Evolutionary conservation across 106 monocot genomes (phyloP).

Genomic region (Amphibolis antarctica): DNA sequence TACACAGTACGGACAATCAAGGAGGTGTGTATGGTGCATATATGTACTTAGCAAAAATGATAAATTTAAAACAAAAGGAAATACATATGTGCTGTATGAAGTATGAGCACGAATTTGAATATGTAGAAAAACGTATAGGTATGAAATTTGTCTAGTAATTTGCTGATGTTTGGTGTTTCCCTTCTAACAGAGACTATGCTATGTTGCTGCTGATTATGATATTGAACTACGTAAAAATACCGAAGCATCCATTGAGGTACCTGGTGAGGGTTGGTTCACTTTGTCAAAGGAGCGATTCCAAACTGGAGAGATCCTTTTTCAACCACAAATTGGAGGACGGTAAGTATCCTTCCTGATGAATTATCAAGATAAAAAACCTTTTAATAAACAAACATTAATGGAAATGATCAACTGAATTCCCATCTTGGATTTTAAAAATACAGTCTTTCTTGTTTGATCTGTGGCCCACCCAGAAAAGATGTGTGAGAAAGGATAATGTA

Average conservation of each 20-base stretch:
- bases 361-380: neutral
- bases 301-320: constrained; percentile 81
- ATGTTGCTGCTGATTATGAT: constrained; percentile 83
- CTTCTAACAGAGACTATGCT: constrained; percentile 67
- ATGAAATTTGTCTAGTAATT: neutral
- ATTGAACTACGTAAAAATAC: constrained; percentile 64
- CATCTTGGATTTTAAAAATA: neutral
- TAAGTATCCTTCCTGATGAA: constrained; percentile 19
- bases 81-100: too few relatives aligned
- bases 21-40: constrained; percentile 41
- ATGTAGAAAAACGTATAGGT: too few relatives aligned
- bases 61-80: too few relatives aligned
- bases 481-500: too few relatives aligned
- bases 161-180: neutral
- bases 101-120: too few relatives aligned
- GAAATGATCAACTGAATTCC: neutral
- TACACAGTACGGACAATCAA: constrained; percentile 87
- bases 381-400: neutral
- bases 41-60: neutral
- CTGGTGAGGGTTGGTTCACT: constrained; percentile 85
- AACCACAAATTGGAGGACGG: constrained; percentile 75
- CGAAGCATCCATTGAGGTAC: constrained; percentile 55
- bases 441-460: too few relatives aligned
- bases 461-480: too few relatives aligned
- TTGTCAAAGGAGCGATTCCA: constrained; percentile 80